Evolutionary conservation across 2,329 filamentous ascomycete species (phyloP).

Genomic region (Penicillium griseofulvum): DNA sequence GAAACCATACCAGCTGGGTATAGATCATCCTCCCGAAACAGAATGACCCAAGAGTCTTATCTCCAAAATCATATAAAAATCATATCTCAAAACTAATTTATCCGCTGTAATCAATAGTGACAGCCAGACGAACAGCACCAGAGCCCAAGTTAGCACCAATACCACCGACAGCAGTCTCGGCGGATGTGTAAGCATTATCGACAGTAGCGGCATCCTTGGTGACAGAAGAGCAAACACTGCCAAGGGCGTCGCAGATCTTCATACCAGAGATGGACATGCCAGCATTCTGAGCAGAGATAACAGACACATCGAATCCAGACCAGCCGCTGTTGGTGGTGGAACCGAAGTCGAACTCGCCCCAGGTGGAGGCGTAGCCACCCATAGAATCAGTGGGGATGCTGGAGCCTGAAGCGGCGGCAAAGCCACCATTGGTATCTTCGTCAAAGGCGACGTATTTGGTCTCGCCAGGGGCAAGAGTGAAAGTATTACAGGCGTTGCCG

Average conservation of each 20-base stretch:
- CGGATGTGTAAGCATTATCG: conserved; percentile 34
- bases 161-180: conserved; percentile 29
- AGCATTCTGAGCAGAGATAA: conserved; percentile 35
- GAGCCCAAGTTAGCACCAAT: conserved; percentile 35
- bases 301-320: conserved; percentile 38
- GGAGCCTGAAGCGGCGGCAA: conserved; percentile 27
- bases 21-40: conserved; percentile 13
- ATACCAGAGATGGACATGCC: conserved; percentile 34
- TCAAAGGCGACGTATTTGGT: conserved; percentile 40
- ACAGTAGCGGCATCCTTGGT: conserved; percentile 23
- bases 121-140: conserved; percentile 28
- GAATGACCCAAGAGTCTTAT: conserved; percentile 5
- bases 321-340: conserved; percentile 28
- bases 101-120: conserved; percentile 29
- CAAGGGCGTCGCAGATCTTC: conserved; percentile 32
- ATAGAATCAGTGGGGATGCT: conserved; percentile 25
- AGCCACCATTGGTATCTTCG: conserved; percentile 37
- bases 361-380: conserved; percentile 33
- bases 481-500: conserved; percentile 31
- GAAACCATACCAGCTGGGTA: conserved; percentile 15
- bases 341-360: conserved; percentile 38
- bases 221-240: conserved; percentile 33
- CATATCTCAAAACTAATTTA: conserved; percentile 18
- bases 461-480: conserved; percentile 34
- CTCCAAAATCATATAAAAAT: conserved; percentile 8